Percentiles rank a stretch among this genome's conserved stretches.
These are phyloP conservation scores for Fusarium agapanthi DNA, from an alignment of 2,329 filamentous ascomycete genomes.

Conservation along the genomic window DNA sequence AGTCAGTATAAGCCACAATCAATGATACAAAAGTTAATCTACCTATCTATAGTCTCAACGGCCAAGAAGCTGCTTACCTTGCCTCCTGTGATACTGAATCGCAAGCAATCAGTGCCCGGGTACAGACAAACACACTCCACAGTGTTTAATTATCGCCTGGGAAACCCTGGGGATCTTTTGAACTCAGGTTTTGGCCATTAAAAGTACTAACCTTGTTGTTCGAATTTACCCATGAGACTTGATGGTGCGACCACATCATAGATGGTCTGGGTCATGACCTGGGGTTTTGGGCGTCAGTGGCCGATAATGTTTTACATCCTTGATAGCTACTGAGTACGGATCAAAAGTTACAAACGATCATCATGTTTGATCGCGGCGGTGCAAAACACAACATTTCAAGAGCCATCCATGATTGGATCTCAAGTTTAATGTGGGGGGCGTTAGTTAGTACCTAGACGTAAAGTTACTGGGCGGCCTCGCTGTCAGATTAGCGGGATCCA, in stretches of 20 bases:
- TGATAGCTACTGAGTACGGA: background rate
- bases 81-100: background rate
- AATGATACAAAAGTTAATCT: slow-evolving; percentile 14
- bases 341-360: background rate
- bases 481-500: slow-evolving; percentile 24
- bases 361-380: slow-evolving; percentile 6
- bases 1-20: slow-evolving; percentile 15
- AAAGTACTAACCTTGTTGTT: background rate
- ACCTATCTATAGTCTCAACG: background rate
- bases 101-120: background rate
- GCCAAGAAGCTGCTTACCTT: background rate
- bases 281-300: slow-evolving; percentile 1
- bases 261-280: background rate
- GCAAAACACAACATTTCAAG: slow-evolving; percentile 7
- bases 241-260: slow-evolving; percentile 2
- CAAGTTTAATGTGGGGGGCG: background rate
- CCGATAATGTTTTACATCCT: background rate
- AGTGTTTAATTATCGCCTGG: slow-evolving; percentile 3
- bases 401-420: background rate
- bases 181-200: background rate
- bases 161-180: slow-evolving; percentile 14
- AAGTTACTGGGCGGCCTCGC: slow-evolving; percentile 31
- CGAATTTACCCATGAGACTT: background rate
- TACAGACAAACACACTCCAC: background rate
- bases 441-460: background rate